Percentiles rank a stretch among this genome's conserved stretches.
These are phyloP conservation scores for Helotiales sp. DNA, from an alignment of 2,329 filamentous ascomycete species.

Conservation along the genomic window DNA sequence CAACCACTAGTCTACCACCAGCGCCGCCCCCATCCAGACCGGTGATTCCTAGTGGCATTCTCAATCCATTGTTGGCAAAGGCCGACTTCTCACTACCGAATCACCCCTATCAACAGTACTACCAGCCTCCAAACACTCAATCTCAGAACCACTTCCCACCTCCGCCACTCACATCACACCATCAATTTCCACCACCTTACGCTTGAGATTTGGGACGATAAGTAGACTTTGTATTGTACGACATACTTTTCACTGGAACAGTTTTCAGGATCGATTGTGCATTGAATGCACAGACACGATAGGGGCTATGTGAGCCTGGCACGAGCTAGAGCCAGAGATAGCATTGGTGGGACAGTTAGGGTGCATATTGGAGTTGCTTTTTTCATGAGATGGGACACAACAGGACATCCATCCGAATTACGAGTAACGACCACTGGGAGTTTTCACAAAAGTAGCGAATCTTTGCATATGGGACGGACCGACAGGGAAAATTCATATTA, in stretches of 20 bases:
- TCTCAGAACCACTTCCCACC: slow-evolving; percentile 34
- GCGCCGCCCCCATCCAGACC: slow-evolving; percentile 32
- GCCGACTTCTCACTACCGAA: slow-evolving; percentile 80
- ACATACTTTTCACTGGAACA: neutral
- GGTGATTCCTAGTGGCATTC: slow-evolving; percentile 50
- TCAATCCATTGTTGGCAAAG: slow-evolving; percentile 72
- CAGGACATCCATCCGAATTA: slow-evolving; percentile 7
- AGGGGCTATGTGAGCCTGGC: neutral
- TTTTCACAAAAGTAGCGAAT: neutral
- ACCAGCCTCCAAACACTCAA: slow-evolving; percentile 64
- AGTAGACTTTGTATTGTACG: neutral
- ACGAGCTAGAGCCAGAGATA: neutral
- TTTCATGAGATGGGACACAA: neutral
- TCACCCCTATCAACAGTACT: slow-evolving; percentile 82
- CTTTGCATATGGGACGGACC: slow-evolving; percentile 1
- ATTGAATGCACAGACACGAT: neutral
- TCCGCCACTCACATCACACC: slow-evolving; percentile 38
- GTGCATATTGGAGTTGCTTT: slow-evolving; percentile 1
- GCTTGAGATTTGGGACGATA: slow-evolving; percentile 4
- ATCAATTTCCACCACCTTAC: slow-evolving; percentile 31
- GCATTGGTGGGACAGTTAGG: neutral
- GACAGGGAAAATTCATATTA: neutral
- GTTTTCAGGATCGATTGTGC: neutral
- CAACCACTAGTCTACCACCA: slow-evolving; percentile 33
- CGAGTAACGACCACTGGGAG: neutral